Conservation (phyloP, 2,329 filamentous ascomycete genomes). For the Phoma sp. region DNA sequence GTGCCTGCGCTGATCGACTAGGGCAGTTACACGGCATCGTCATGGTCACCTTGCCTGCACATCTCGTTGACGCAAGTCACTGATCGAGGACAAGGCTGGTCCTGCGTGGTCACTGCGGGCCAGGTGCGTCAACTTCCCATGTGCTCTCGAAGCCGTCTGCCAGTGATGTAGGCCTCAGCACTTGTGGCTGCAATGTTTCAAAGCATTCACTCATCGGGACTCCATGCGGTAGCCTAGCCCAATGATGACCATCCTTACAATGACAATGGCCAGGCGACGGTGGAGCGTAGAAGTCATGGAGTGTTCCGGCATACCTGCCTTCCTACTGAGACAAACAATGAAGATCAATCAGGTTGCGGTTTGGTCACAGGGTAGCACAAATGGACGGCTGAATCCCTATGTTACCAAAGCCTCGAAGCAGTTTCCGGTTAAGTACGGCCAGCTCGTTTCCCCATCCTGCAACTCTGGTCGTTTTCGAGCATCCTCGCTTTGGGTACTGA, state of each 20-base stretch:
- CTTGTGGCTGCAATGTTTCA: background rate
- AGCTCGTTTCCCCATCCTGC: slow-evolving; percentile 3
- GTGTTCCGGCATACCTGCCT: slow-evolving; percentile 7
- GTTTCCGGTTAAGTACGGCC: slow-evolving; percentile 9
- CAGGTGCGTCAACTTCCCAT: background rate
- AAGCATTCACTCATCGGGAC: background rate
- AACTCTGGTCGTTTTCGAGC: slow-evolving; percentile 10
- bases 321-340: slow-evolving; percentile 23
- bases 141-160: background rate
- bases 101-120: background rate
- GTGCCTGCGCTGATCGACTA: slow-evolving; percentile 11
- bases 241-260: background rate
- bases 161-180: background rate
- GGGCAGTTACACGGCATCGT: slow-evolving; percentile 15
- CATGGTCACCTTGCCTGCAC: slow-evolving; percentile 14
- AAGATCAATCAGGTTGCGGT: slow-evolving; percentile 17
- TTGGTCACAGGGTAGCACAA: slow-evolving; percentile 33
- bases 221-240: background rate
- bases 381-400: slow-evolving; percentile 21
- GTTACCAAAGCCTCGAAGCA: slow-evolving; percentile 15
- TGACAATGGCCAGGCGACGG: background rate
- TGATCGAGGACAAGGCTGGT: slow-evolving; percentile 8
- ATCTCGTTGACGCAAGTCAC: slow-evolving; percentile 3
- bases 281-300: background rate
- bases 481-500: slow-evolving; percentile 7